These are phyloP conservation scores for Luvunga scandens DNA, from an alignment of 345 rosid genomes.

Conservation along the genomic window DNA sequence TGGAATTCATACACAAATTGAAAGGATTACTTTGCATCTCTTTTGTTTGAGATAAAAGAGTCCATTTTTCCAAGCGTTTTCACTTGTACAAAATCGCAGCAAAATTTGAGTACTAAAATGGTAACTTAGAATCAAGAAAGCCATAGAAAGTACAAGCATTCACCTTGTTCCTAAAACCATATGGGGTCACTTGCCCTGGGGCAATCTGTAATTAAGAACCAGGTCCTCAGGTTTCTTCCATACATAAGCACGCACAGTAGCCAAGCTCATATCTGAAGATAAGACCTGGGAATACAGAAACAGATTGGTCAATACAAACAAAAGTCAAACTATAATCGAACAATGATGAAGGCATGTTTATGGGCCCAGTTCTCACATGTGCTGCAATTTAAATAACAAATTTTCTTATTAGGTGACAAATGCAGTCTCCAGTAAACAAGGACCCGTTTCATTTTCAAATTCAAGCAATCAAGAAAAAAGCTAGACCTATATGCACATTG, in stretches of 20 bases:
- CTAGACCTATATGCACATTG: not conserved
- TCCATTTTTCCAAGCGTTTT: not conserved
- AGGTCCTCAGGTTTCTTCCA: slow-evolving; percentile 99
- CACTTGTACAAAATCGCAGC: not conserved
- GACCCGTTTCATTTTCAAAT: not conserved
- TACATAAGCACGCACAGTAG: slow-evolving; percentile 83
- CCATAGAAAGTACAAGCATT: slow-evolving; percentile 5
- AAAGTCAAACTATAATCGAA: not conserved
- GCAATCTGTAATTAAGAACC: slow-evolving; percentile 82
- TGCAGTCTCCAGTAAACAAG: not conserved
- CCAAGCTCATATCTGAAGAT: slow-evolving; percentile 96
- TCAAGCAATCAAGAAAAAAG: not conserved
- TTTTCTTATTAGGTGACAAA: not conserved
- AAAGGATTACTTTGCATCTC: not conserved
- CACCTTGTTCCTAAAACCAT: slow-evolving; percentile 30
- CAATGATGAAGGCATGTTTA: not conserved
- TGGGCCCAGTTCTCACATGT: not conserved
- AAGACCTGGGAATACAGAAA: slow-evolving; percentile 57
- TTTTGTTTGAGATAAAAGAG: not conserved
- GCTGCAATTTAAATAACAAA: not conserved
- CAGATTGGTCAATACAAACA: not conserved
- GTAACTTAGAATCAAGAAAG: too few relatives aligned
- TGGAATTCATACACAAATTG: not conserved
- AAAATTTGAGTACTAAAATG: not conserved
- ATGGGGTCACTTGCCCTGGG: slow-evolving; percentile 62